Base-by-base conservation (phyloP, 2,329 filamentous ascomycete genomes). In the Chaetomiaceae sp. region DNA sequence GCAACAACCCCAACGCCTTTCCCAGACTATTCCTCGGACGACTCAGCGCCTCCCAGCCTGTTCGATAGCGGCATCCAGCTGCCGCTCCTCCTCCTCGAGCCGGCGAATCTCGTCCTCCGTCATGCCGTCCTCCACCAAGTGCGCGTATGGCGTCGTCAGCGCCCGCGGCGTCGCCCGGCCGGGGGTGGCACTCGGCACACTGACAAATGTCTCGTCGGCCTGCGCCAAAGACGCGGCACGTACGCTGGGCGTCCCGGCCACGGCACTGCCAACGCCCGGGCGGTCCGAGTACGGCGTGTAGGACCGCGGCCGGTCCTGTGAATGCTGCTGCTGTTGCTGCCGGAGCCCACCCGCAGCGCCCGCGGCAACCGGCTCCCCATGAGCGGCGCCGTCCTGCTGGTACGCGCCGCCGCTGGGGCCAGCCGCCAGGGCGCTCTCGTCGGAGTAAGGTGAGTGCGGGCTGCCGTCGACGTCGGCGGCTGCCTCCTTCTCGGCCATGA, bases 61-160 rank as follows among this genome's bases (percentile, higher is more conserved):
- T 60, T 74, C 73, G 56, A 81, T 80, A 24, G 74, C 78, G 12
- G 67, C 73, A 45, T 81, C 78, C 29, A 81, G 64, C 50, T 74
- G 69, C 49, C 72, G 60, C 62, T 81, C 78, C 57, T 81, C 77
- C 51, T 79, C 76, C 56, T 78, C 76, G 34, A 81, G 53, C 52
- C 73, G 60, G 42, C 70, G 65, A 38, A 80, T 75, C 58, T 81
- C 75, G 0, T 74, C 76, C 8, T 67, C 65, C 38, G 76, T 79
- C 76, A 81, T 81, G 40, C 75, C 73, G n/a, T 79, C 76, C 56
- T 81, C 76, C 4, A 79, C 72, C 27, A 81, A 61, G 50, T 78
- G 75, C 15, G 71, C 70, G 37, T 76, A 73, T 22, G 58, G 57
- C 53, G 58, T 56, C 36, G 59, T 42, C 34, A 57, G 44, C 42